Evolutionary conservation across 2,329 filamentous ascomycete species (phyloP), one percentile per base, ranked within the genome.

Genomic region (Iodosphaeria phyllophila): DNA sequence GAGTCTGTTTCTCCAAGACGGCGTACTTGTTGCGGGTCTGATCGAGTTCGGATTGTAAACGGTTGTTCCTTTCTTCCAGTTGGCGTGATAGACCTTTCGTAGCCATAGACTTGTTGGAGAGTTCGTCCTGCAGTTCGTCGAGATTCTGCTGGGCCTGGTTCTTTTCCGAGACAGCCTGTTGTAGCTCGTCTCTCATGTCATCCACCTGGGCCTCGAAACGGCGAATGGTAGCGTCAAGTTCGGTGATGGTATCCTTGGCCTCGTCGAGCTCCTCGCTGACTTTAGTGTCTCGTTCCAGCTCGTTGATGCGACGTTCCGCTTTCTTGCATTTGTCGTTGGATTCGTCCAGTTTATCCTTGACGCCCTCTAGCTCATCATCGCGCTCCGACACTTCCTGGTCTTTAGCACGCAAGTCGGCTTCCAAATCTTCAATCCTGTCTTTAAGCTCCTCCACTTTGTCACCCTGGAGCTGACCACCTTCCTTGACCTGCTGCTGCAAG

Each of bases 51-150:
- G 64, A 54, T 35, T 83, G 74, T 7, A 84, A 51, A 16, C 68
- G 67, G 25, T 56, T 51, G 6, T 69, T 52, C 44, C 71, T 79
- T 35, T 79, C 74, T 38, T 84, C 75, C 11, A 80, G 60, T 46
- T 84, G 76, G 16, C 75, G 65, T 26, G 69, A 77, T 6, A 80
- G 56, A 3, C 74, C 75, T 41, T 77, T 82, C 8, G 74, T 77
- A 26, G 69, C 68, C 18, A 82, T 62, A 0, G 77, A 84, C 37
- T 82, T 83, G 48, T 84, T 74, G 13, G 74, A 64, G 61, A 83
- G 68, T 38, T 83, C 77, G 27, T 79, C 74, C 32, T 78, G 74
- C 13, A 83, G 56, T 38, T 74, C 68, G 36, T 71, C 60, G 10
- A 74, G 50, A 30, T 74, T 60, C 5, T 48, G 51, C 36, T 71